These are phyloP conservation scores for Nepenthes mirabilis DNA, from an alignment of 148 eudicot genomes.

Conservation along the genomic window DNA sequence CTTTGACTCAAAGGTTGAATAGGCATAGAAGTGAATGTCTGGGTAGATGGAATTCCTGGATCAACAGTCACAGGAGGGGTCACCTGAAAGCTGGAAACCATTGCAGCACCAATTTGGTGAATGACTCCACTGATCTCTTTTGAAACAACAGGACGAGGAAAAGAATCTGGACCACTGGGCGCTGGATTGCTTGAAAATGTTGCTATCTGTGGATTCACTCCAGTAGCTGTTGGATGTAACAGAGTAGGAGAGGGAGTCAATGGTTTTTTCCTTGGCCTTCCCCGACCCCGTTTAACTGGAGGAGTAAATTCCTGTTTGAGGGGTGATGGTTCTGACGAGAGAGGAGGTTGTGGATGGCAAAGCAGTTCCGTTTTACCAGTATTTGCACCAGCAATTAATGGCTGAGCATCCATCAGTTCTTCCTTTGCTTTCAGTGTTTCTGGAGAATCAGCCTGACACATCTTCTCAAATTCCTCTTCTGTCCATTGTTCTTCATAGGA, in stretches of 20 bases:
- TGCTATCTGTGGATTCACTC: conserved; percentile 8
- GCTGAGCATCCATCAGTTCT: conserved; percentile 25
- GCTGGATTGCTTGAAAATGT: conserved; percentile 11
- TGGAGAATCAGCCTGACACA: conserved; percentile 70
- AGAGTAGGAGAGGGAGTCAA: conserved; percentile 21
- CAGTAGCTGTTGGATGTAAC: conserved; percentile 18
- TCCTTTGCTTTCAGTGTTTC: conserved; percentile 40
- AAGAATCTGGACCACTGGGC: conserved; percentile 12
- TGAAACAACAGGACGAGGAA: conserved; percentile 12
- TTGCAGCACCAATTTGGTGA: conserved; percentile 18
- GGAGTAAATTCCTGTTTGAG: conserved; percentile 37
- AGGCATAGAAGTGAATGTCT: conserved; percentile 8
- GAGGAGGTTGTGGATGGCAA: conserved; percentile 10
- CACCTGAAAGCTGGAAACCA: conserved; percentile 22
- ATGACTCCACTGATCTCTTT: conserved; percentile 22
- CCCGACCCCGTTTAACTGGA: conserved; percentile 77
- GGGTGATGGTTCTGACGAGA: conserved; percentile 13
- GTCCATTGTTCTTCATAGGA: conserved; percentile 99
- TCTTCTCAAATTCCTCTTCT: conserved; percentile 91
- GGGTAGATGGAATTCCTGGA: conserved; percentile 6
- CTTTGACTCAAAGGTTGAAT: conserved; percentile 15
- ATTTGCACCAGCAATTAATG: conserved; percentile 14
- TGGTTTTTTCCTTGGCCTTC: conserved; percentile 63
- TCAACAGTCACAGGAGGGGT: conserved; percentile 14
- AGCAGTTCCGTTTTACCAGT: conserved; percentile 24